Base-by-base conservation (phyloP, 148 eudicot species). In the Beta vulgaris region DNA sequence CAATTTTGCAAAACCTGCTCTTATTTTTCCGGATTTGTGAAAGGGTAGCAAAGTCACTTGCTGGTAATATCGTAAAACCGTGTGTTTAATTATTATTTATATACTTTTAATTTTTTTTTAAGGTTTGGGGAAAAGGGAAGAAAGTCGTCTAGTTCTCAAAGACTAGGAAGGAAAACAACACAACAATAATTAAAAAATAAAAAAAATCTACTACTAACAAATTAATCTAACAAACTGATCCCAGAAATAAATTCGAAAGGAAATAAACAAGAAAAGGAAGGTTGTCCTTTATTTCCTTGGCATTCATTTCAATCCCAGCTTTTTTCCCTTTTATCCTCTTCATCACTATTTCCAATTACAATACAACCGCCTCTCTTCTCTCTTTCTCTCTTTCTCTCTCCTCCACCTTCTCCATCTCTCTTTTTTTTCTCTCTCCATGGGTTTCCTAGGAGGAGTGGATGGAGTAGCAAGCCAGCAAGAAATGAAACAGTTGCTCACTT, bases 321-420 rank as follows among this genome's bases (percentile, higher is more conserved):
- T 70, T 62, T 36, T 71, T 26, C 58, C 72, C 58, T 37, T 58
- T 34, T 43, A 34, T 65, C 73, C 82, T 74, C 73, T 31, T 64
- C 59, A 32, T 75, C 79, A 76, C 79, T 62, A 7, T 64, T 76
- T 77, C 83, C 83, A 76, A 80, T 71, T 49, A 4, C 19, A 3
- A 39, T 14, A 62, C 16, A 80, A 80, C 83, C 79, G 79, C 25
- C 76, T 75, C 54, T 28, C 55, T 65, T 39, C 49, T 18, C 59
- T 76, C 64, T 36, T 4, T 36, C 39, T 31, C 31, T 26, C 25
- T 70, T 15, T 29, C 35, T 40, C 72, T 54, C 19, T 9, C 29
- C 18, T 19, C 54, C 39, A 32, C 29, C 36, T 29, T 48, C 80
- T 25, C 3, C 15, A 53, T 42, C 46, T 44, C 59, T 73, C 35